These are phyloP conservation scores for Plasmodium vinckei DNA, from an alignment of 169 alveolate genomes.

Conservation along the genomic window DNA sequence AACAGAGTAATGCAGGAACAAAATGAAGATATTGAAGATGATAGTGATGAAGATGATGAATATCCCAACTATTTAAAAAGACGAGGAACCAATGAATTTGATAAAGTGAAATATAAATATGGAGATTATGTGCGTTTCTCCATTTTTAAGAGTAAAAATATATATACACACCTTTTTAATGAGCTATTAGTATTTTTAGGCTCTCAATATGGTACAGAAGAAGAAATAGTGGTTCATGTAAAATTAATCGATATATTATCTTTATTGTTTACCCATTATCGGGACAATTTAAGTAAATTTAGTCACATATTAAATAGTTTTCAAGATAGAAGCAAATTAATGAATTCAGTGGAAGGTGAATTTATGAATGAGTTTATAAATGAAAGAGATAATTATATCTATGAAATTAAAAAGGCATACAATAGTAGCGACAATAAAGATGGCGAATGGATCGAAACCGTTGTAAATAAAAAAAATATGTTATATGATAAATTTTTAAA, in stretches of 20 bases:
- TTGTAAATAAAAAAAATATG: slow-evolving; percentile 49
- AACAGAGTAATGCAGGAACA: slow-evolving; percentile 10
- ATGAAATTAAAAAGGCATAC: slow-evolving; percentile 35
- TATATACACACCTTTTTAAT: slow-evolving; percentile 29
- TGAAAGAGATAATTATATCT: slow-evolving; percentile 50
- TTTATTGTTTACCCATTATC: slow-evolving; percentile 38
- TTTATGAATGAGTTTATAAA: slow-evolving; percentile 51
- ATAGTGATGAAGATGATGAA: slow-evolving; percentile 31
- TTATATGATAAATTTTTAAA: slow-evolving; percentile 46
- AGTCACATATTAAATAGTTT: slow-evolving; percentile 63
- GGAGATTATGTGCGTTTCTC: slow-evolving; percentile 55
- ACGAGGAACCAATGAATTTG: slow-evolving; percentile 61
- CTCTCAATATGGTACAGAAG: slow-evolving; percentile 53
- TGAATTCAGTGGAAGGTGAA: slow-evolving; percentile 69
- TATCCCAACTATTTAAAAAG: slow-evolving; percentile 23
- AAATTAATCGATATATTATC: slow-evolving; percentile 67
- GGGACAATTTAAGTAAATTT: slow-evolving; percentile 51
- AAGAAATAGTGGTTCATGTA: slow-evolving; percentile 46
- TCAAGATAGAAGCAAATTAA: slow-evolving; percentile 67
- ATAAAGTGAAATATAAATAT: slow-evolving; percentile 50
- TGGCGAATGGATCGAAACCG: slow-evolving; percentile 28
- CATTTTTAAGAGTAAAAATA: slow-evolving; percentile 42
- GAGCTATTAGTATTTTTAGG: slow-evolving; percentile 67
- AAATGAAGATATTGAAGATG: not conserved
- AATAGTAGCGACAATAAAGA: slow-evolving; percentile 3